A percentile compares a stretch with the other conserved stretches of the same genome.
phyloP scores from a whole-genome alignment of 306 rosid species.

The Vicia villosa region DNA sequence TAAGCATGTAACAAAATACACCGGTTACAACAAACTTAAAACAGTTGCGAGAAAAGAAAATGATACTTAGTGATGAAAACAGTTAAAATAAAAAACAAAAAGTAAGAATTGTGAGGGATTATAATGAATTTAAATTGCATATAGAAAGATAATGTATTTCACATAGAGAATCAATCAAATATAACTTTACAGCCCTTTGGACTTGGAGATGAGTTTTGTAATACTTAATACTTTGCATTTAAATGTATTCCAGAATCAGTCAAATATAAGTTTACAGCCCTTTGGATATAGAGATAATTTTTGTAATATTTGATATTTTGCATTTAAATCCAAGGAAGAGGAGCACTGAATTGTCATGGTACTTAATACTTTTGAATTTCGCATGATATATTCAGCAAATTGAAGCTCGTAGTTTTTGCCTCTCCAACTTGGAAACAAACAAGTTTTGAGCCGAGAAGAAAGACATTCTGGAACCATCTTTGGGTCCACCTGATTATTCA shows the following conservation, averaged over 20 bases:
- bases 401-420: background rate
- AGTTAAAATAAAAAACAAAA: too few relatives aligned
- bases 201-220: too few relatives aligned
- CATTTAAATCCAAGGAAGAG: background rate
- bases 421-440: background rate
- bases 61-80: too few relatives aligned
- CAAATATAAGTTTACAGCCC: background rate
- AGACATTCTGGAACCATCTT: background rate
- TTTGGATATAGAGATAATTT: background rate
- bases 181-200: accelerated
- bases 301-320: background rate
- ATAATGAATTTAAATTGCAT: too few relatives aligned
- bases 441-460: background rate
- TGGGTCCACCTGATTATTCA: too few relatives aligned
- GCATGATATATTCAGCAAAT: background rate
- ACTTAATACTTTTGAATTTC: background rate
- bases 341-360: background rate
- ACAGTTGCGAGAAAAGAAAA: too few relatives aligned
- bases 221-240: too few relatives aligned
- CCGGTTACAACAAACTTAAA: too few relatives aligned
- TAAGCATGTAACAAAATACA: too few relatives aligned
- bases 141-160: too few relatives aligned
- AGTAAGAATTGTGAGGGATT: too few relatives aligned
- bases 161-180: too few relatives aligned
- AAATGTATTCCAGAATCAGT: background rate